A percentile compares a stretch with the other conserved stretches of the same genome.
These are phyloP conservation scores for Tagetes patula DNA, from an alignment of 129 eudicot species.

Conservation along the genomic window DNA sequence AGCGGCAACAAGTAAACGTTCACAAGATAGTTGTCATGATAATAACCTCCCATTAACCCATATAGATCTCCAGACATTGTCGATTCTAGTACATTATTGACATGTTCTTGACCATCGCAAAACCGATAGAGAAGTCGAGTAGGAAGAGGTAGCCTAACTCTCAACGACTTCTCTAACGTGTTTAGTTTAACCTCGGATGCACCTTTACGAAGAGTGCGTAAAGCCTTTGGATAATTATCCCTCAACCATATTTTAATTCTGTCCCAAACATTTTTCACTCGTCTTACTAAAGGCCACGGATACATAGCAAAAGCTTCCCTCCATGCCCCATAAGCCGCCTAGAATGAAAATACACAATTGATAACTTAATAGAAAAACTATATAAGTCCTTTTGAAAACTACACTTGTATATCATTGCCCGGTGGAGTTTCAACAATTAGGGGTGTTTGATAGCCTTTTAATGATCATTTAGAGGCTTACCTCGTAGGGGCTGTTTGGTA, in stretches of 20 bases:
- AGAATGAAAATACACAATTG: constrained; percentile 4
- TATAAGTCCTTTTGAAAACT: not conserved
- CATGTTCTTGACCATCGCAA: constrained; percentile 70
- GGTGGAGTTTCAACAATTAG: no score
- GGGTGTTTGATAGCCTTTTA: no score
- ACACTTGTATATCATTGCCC: no score
- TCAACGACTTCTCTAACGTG: constrained; percentile 49
- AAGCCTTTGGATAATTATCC: constrained; percentile 59
- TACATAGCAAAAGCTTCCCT: constrained; percentile 63
- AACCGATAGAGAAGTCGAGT: constrained; percentile 76
- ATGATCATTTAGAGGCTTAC: no score
- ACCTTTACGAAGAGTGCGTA: constrained; percentile 64
- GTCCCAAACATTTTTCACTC: constrained; percentile 64
- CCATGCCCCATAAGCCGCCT: constrained; percentile 81
- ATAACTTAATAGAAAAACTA: not conserved
- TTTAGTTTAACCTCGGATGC: constrained; percentile 68
- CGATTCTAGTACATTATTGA: constrained; percentile 20
- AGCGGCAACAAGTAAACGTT: constrained; percentile 71
- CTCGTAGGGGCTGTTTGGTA: no score
- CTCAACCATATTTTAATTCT: constrained; percentile 55
- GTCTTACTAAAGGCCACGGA: constrained; percentile 72
- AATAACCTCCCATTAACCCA: constrained; percentile 88
- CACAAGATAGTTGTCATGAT: constrained; percentile 50
- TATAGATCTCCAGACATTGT: constrained; percentile 22
- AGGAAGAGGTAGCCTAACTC: constrained; percentile 70